phyloP scores from a whole-genome alignment of 306 rosid genomes.

The Lathyrus aphaca region DNA sequence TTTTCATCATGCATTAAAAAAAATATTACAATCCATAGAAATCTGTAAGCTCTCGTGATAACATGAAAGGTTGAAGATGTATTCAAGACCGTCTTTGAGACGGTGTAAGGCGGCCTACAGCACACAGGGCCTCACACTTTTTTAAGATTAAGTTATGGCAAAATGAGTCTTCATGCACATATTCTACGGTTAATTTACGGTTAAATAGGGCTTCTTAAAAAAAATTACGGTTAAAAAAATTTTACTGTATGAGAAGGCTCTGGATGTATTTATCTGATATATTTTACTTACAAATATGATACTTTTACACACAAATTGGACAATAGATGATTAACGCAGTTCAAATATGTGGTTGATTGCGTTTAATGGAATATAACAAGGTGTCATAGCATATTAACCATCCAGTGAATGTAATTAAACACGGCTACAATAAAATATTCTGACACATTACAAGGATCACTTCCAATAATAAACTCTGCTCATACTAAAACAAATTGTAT shows the following conservation, averaged over 20 bases:
- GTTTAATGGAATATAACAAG: neutral
- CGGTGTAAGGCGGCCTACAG: no score
- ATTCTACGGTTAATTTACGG: no score
- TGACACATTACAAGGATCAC: neutral
- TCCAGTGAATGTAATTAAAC: neutral
- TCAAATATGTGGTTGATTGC: neutral
- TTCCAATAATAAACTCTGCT: neutral
- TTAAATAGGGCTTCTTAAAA: no score
- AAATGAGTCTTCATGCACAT: no score
- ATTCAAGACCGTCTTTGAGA: no score
- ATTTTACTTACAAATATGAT: neutral
- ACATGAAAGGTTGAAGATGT: neutral
- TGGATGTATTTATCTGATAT: no score
- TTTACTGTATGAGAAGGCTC: no score
- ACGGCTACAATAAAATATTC: neutral
- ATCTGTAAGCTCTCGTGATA: neutral
- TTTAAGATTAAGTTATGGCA: no score
- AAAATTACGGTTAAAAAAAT: no score
- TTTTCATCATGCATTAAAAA: slow-evolving; percentile 14
- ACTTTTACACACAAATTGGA: neutral
- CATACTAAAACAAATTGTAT: neutral
- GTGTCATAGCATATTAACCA: neutral
- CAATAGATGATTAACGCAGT: neutral
- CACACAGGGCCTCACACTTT: no score
- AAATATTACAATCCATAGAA: neutral